Conservation (phyloP, 2,329 filamentous ascomycete genomes). For the Chaetomiaceae sp. region DNA sequence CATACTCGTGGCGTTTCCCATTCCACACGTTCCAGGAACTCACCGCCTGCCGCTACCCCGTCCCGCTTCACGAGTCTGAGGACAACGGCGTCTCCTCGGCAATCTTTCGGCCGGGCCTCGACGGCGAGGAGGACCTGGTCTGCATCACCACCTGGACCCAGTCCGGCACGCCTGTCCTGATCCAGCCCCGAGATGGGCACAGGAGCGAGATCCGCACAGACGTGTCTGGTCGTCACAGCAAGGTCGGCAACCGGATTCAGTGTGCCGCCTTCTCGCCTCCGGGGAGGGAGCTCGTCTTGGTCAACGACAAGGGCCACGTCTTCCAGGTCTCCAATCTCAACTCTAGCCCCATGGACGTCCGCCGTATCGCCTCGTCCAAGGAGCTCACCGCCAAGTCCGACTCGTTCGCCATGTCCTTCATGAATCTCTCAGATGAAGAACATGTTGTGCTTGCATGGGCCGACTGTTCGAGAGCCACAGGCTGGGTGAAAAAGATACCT, state of each 20-base stretch:
- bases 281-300: constrained; percentile 36
- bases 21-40: constrained; percentile 36
- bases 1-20: constrained; percentile 37
- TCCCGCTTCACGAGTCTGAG: constrained; percentile 39
- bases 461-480: constrained; percentile 33
- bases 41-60: constrained; percentile 34
- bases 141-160: constrained; percentile 41
- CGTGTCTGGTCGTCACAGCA: constrained; percentile 29
- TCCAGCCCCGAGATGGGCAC: constrained; percentile 37
- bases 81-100: constrained; percentile 38
- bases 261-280: constrained; percentile 37
- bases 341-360: constrained; percentile 36
- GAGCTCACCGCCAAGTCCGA: constrained; percentile 37
- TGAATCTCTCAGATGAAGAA: constrained; percentile 36
- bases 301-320: constrained; percentile 39
- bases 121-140: constrained; percentile 34
- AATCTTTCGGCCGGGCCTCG: constrained; percentile 32
- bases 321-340: constrained; percentile 37
- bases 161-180: constrained; percentile 37
- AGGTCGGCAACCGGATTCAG: constrained; percentile 37
- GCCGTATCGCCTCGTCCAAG: constrained; percentile 33
- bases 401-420: constrained; percentile 37
- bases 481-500: constrained; percentile 32
- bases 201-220: constrained; percentile 34
- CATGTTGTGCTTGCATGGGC: constrained; percentile 37